Conservation (phyloP, 2,329 filamentous ascomycete species). For the Fusarium redolens region DNA sequence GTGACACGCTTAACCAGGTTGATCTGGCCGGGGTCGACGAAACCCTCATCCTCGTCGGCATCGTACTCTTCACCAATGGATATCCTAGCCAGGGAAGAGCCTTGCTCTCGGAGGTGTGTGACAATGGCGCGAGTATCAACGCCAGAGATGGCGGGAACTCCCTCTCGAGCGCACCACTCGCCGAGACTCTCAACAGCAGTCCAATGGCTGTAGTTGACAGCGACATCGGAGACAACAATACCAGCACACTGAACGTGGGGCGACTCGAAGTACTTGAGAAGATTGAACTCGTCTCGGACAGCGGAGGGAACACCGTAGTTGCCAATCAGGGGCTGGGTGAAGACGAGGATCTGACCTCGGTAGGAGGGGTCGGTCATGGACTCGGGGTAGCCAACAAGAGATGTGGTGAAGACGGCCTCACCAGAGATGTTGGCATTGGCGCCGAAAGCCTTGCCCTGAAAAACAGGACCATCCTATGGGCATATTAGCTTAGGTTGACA, state of each 20-base stretch:
- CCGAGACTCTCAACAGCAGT: slow-evolving; percentile 94
- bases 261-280: slow-evolving; percentile 98
- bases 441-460: slow-evolving; percentile 95
- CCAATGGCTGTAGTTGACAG: slow-evolving; percentile 96
- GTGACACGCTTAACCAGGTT: slow-evolving; percentile 96
- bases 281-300: slow-evolving; percentile 85
- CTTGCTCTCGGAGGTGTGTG: slow-evolving; percentile 93
- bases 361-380: slow-evolving; percentile 91
- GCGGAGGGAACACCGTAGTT: slow-evolving; percentile 97
- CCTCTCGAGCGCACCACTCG: slow-evolving; percentile 96
- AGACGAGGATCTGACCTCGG: slow-evolving; percentile 95
- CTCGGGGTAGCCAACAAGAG: slow-evolving; percentile 96
- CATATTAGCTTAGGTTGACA: slow-evolving; percentile 12
- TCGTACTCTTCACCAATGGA: slow-evolving; percentile 98
- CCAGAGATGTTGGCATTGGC: slow-evolving; percentile 97
- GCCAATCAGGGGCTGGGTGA: slow-evolving; percentile 96
- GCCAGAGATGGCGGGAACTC: slow-evolving; percentile 94
- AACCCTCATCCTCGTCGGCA: slow-evolving; percentile 96
- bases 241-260: slow-evolving; percentile 97
- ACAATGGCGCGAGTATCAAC: slow-evolving; percentile 98
- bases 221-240: slow-evolving; percentile 95
- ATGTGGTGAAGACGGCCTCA: slow-evolving; percentile 98
- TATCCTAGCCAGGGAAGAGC: slow-evolving; percentile 94
- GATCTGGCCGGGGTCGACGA: slow-evolving; percentile 93
- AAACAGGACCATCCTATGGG: slow-evolving; percentile 86